phyloP scores from a whole-genome alignment of 768 basidiomycete species.

The Termitomyces sp. region DNA sequence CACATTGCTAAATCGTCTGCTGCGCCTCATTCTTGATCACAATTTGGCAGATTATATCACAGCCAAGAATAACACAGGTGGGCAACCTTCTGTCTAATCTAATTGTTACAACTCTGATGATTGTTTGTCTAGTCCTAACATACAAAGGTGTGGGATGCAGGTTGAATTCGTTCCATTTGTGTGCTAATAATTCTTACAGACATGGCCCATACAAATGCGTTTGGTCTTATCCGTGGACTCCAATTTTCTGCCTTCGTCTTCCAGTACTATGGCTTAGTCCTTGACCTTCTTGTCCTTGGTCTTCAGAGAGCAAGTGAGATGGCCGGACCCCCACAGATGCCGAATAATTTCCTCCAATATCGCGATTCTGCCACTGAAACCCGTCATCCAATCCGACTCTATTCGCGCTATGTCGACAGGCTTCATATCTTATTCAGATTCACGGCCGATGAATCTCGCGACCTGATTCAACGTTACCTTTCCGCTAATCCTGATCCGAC shows the following conservation, averaged over 20 bases:
- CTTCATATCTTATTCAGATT: constrained; percentile 97
- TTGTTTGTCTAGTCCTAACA: constrained; percentile 51
- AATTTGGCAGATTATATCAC: constrained; percentile 99
- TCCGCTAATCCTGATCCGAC: constrained; percentile 98
- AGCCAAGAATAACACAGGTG: constrained; percentile 93
- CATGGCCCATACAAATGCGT: constrained; percentile 98
- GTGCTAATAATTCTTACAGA: constrained; percentile 27
- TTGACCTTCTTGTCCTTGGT: constrained; percentile 93
- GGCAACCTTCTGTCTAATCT: constrained; percentile 7
- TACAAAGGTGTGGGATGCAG: constrained; percentile 57
- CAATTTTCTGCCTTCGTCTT: constrained; percentile 99
- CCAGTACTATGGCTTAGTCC: constrained; percentile 95
- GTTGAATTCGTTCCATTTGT: not conserved
- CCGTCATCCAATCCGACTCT: constrained; percentile 94
- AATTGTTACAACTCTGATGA: not conserved
- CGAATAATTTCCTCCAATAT: constrained; percentile 98
- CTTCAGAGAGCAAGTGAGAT: constrained; percentile 98
- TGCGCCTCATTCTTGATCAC: constrained; percentile 96
- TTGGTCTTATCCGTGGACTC: constrained; percentile 93
- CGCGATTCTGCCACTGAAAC: constrained; percentile 94
- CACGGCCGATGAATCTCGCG: constrained; percentile 93
- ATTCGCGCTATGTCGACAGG: constrained; percentile 94
- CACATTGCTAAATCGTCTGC: constrained; percentile 89
- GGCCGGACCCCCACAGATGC: constrained; percentile 96
- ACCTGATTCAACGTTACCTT: constrained; percentile 96